Evolutionary conservation across 352 stramenopile species (phyloP), one percentile per base, ranked within the genome.

Genomic region (Pythium folliculosum): DNA sequence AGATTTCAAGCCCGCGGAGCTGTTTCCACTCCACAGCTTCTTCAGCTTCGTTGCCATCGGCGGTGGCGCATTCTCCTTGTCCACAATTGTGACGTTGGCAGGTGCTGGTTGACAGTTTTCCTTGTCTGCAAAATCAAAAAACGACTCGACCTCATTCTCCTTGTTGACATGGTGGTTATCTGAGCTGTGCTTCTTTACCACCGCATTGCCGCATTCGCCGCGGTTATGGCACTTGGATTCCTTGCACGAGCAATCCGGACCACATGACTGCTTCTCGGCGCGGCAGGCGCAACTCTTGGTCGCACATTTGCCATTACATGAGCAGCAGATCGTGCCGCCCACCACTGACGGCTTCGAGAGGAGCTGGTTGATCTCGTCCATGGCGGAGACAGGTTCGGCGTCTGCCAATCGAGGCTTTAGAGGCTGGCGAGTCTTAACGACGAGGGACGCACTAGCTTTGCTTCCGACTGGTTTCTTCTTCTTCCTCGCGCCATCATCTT

Each of bases 221-320:
- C 71, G 78, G 57, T 94, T 94, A 48, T 66, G 77, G 64, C 86
- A 92, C 60, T 86, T 88, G 1, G 56, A 51, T 35, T 69, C 73
- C 37, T 83, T 82, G 72, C 84, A 93, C 27, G 62, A 81, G 59
- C 84, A 94, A 25, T 78, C 66, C 21, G 49, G 56, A 16, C 78
- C 72, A 54, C 84, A 92, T 5, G 58, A 48, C 30, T 71, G 69
- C 45, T 72, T 78, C 30, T 78, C 71, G 0, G 80, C 77, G 44
- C 84, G 82, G 60, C 84, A 93, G 4, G 72, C 80, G 54, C 86
- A 94, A 14, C 67, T 77, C 47, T 88, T 90, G 16, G 81, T 92
- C 19, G 78, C 83, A 44, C 84, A 93, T 62, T 91, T 94, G n/a
- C 82, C 80, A 22, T 81, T 78, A 59, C 86, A 93, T 9, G 71